Evolutionary conservation across 75 land plant species (phyloP), one percentile per base, ranked within the genome.

Genomic region (Cryptomeria japonica): DNA sequence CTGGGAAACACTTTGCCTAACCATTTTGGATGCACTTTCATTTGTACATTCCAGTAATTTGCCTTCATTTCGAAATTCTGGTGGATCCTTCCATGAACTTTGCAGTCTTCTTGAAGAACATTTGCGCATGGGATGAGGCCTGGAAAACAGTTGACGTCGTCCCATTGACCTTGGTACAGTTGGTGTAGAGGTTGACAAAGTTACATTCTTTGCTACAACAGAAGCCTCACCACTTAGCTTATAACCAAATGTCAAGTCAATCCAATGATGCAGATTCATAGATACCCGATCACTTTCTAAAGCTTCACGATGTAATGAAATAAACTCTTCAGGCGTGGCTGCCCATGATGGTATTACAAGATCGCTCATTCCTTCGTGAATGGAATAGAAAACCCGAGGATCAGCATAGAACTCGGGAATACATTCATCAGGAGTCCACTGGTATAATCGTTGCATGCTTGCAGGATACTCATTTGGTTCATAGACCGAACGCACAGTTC

Each of bases 371-470:
- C 96, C 99, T 85, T 91, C 72, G 88, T 97, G 95, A 80, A 89
- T 78, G 32, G 99, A 97, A 85, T 64, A 85, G 87, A 97, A 97
- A 55, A 97, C 89, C 73, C 87, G 92, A 34, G 99, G 91, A 91
- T 97, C 99, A 82, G 92, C 93, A 83, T 96, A 97, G 85, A 97
- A 97, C 77, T 97, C 99, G 18, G 99, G 99, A 90, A 97, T 95
- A 88, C 97, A 97, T 85, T 97, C 99, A 90, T 97, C 99, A 80
- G 99, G 99, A 11, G 99, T 97, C 99, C 99, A 97, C 68, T 97
- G 99, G 84, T 97, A 97, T 73, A 97, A 90, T 41, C 99, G 92
- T 90, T 96, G 97, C 97, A 97, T 95, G 83, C 77, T 95, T n/a
- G 94, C 91, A 87, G 99, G 99, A 91, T 97, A 97, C 91, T 97